phyloP scores from a whole-genome alignment of 106 monocot genomes.

The Dioscorea dumetorum region DNA sequence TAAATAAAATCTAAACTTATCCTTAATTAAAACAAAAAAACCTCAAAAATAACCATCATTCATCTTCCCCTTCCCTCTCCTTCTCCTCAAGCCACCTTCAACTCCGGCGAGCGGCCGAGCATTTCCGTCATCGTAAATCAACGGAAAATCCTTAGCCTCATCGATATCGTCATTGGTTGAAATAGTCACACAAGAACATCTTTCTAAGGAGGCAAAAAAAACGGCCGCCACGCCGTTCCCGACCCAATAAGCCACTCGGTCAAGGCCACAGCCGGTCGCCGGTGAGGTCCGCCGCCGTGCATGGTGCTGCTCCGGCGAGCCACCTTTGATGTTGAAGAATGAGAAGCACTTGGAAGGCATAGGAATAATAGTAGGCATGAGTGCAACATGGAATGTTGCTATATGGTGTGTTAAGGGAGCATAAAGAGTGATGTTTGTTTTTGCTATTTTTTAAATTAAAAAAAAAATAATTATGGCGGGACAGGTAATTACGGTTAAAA shows the following conservation, averaged over 20 bases:
- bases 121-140: not conserved
- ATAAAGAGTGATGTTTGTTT: not conserved
- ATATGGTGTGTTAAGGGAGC: not conserved
- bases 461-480: not conserved
- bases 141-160: not conserved
- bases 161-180: not conserved
- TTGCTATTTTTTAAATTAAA: not conserved
- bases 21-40: not conserved
- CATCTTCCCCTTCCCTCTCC: not conserved
- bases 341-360: not conserved
- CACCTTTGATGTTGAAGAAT: constrained; percentile 1
- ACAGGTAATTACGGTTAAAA: not conserved
- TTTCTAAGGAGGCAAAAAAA: constrained; percentile 6
- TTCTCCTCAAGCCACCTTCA: not conserved
- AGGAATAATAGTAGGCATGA: not conserved
- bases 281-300: not conserved
- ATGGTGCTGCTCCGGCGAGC: not conserved
- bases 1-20: not conserved
- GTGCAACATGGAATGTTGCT: not conserved
- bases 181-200: constrained; percentile 4
- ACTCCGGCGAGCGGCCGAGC: not conserved
- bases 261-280: not conserved
- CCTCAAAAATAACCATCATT: not conserved
- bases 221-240: constrained; percentile 1
- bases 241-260: not conserved